Base-by-base conservation (phyloP, 2,329 filamentous ascomycete genomes). In the Aspergillus thermomutatus region DNA sequence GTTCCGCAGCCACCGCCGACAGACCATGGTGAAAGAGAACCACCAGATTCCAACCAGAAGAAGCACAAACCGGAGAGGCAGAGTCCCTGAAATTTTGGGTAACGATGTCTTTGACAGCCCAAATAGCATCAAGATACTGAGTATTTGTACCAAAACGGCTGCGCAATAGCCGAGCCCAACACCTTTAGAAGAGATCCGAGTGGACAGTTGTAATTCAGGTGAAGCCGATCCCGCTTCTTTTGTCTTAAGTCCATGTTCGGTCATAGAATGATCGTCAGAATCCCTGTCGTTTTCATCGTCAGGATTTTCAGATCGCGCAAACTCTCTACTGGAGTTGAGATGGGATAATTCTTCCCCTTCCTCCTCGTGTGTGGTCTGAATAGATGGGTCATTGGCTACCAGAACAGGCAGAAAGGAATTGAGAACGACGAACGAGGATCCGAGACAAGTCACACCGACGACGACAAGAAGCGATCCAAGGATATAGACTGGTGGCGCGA, bases 321-420 rank as follows among this genome's bases (percentile, higher is more conserved):
- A 51, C 14, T 67, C 64, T 26, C 52, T 56, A 3, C 60, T 59
- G 9, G 54, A 45, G 25, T 66, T 43, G 19, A 70, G 54, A 27
- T 59, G 54, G 5, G 69, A 66, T 41, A 72, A 51, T 47, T 72
- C 67, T 11, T 66, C 63, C 2, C 47, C 55, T 1, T 69, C 57
- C 40, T 60, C 41, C 31, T 65, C 58, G n/a, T 31, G 17, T 1
- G 60, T 54, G 17, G 67, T 69, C 53, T 73, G 73, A 11, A 81
- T 69, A 0, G 76, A 77, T 1, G 89, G 86, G 70, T 96, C 91
- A 66, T 94, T 87, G 47, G 92, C 83, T 55, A 96, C 92, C 2
- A 97, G 82, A 3, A 97, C 80, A 0, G 92, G 92, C 26, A 97
- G 80, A 65, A 96, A 97, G 0, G 92, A 95, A 75, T 97, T 97